Evolutionary conservation across 116 monocot genomes (phyloP).

Genomic region (Trichopus zeylanicus): DNA sequence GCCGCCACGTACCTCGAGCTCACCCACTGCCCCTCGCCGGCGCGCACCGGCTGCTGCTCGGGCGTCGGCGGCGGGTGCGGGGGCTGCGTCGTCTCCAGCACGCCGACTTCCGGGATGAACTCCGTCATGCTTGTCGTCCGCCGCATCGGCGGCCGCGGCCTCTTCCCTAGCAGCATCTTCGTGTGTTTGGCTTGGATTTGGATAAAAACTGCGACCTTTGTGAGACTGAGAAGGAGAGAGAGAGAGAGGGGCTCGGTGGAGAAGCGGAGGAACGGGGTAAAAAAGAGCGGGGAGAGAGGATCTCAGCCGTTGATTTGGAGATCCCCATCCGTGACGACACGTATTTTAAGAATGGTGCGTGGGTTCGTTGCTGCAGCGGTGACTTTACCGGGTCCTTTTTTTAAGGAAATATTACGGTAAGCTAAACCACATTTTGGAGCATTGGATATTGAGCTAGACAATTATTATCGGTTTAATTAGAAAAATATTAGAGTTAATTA

Average conservation of each 20-base stretch:
- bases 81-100: not conserved
- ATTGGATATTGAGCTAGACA: too few relatives aligned
- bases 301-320: not conserved
- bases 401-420: too few relatives aligned
- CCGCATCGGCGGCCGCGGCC: conserved; percentile 4
- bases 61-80: not conserved
- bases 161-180: conserved; percentile 6
- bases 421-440: too few relatives aligned
- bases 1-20: not conserved
- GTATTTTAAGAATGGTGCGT: not conserved
- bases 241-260: too few relatives aligned
- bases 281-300: not conserved
- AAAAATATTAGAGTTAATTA: too few relatives aligned
- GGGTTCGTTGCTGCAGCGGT: too few relatives aligned
- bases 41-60: not conserved
- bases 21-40: not conserved
- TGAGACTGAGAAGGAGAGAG: too few relatives aligned
- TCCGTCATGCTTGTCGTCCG: conserved; percentile 2
- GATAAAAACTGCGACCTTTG: too few relatives aligned
- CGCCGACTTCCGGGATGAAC: not conserved
- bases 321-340: not conserved
- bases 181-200: too few relatives aligned
- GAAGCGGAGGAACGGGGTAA: not conserved
- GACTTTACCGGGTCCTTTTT: too few relatives aligned
- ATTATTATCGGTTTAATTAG: too few relatives aligned